These are phyloP conservation scores for Dinochytrium kinnereticum DNA, from an alignment of 371 early-diverging fungal genomes.

Conservation along the genomic window DNA sequence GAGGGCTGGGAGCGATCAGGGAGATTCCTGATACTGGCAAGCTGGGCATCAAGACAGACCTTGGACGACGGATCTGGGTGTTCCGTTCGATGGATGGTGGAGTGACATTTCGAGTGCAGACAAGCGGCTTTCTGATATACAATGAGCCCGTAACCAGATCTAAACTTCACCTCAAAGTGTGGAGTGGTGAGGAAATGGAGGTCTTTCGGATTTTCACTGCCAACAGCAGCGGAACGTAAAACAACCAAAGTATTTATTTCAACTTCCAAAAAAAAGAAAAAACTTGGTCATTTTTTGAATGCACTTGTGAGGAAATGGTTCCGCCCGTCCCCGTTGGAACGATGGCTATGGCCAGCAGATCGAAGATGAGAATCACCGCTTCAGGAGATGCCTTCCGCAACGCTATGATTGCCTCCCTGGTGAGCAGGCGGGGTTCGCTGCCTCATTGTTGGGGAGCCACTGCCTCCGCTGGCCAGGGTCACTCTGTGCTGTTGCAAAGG, in stretches of 20 bases:
- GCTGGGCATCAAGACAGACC: background rate
- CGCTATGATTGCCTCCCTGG: slow-evolving; percentile 9
- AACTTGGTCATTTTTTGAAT: no score
- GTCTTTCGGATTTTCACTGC: no score
- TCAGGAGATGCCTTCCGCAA: background rate
- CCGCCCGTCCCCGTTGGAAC: background rate
- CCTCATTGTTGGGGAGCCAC: background rate
- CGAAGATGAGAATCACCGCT: background rate
- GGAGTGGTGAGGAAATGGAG: no score
- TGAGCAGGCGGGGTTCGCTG: background rate
- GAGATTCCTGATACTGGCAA: background rate
- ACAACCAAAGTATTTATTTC: background rate
- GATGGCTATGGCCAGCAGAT: background rate
- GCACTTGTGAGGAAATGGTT: no score
- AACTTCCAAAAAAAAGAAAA: background rate
- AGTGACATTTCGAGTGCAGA: background rate
- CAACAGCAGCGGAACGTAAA: no score
- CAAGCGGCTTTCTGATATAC: slow-evolving; percentile 1
- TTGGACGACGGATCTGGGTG: slow-evolving; percentile 6
- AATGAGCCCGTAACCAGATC: background rate
- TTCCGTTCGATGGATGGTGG: background rate
- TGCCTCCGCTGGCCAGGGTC: background rate
- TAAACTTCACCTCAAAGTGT: background rate
- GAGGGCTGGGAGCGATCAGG: background rate
- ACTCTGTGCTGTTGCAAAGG: no score